Evolutionary conservation across 495 filamentous ascomycete species (phyloP).

Genomic region (Neurospora cerealis): DNA sequence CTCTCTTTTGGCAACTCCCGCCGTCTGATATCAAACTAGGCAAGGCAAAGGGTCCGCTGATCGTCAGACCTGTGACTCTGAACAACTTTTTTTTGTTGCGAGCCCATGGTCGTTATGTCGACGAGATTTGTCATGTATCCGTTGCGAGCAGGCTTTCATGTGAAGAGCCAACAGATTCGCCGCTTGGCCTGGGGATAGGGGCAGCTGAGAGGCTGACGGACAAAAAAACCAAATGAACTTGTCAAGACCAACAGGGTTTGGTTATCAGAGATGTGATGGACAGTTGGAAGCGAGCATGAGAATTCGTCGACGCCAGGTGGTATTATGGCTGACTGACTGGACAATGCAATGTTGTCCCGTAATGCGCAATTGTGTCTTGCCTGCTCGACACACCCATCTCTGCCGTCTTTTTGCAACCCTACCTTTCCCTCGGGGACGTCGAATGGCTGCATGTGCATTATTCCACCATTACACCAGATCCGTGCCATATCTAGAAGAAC

Average conservation of each 20-base stretch:
- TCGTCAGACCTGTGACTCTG: slow-evolving; percentile 1
- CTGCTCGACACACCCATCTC: not conserved
- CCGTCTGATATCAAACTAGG: slow-evolving; percentile 2
- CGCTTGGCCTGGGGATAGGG: not conserved
- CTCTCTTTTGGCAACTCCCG: slow-evolving; percentile 12
- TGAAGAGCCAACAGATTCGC: not conserved
- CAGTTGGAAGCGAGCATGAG: not conserved
- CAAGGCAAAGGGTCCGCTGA: slow-evolving; percentile 6
- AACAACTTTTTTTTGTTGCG: not conserved
- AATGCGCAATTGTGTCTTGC: not conserved
- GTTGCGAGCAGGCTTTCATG: not conserved
- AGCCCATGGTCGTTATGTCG: not conserved
- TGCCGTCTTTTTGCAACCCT: not conserved
- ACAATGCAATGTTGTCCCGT: not conserved
- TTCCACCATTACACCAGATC: not conserved
- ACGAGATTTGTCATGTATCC: not conserved
- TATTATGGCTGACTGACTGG: not conserved
- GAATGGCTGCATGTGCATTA: not conserved
- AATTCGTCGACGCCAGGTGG: not conserved
- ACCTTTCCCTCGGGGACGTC: not conserved
- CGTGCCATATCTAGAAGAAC: not conserved
- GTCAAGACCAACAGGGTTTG: not conserved
- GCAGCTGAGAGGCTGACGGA: not conserved
- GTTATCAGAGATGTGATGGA: not conserved
- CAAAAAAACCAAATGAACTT: not conserved